Evolutionary conservation across 345 rosid genomes (phyloP), one percentile per base, ranked within the genome.

Genomic region (Populus nigra): DNA sequence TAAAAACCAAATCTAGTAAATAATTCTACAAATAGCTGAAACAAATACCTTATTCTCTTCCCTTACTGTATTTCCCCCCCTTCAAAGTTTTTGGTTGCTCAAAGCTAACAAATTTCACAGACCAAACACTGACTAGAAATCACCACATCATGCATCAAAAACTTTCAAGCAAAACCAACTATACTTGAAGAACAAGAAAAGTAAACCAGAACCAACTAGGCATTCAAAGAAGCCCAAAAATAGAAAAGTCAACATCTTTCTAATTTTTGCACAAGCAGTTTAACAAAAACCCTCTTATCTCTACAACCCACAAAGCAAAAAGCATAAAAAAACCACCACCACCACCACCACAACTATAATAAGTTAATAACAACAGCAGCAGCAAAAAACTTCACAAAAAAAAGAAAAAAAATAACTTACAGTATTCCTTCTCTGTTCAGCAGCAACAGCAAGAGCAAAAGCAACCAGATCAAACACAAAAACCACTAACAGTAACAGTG

Each of bases 401-500:
- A 59, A 38, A 5, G 2, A 47, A 31, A 65, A 47, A 53, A 45
- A 68, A 71, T 71, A 74, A 89, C 96, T 86, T 75, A 96, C 94
- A 74, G 94, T 86, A 79, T 87, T 90, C 81, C 98, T 87, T 69
- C 98, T 88, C 82, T 91, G 98, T 87, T 93, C 98, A 70, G 99
- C 98, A 78, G 96, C 98, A 72, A 96, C 94, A 71, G 99, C 97
- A 73, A 96, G 93, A n/a, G 84, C 91, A 82, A 93, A 96, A 78
- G 99, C 96, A 68, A 93, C 77, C 78, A 93, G 82, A 89, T 92
- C 91, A 83, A 93, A 38, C 65, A 90, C 80, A 83, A 93, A 93
- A 47, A 92, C 94, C 59, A 84, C 63, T 67, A 90, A 84, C 77
- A 93, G 78, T 74, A 96, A 68, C 80, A 90, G 83, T 39, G 85